phyloP scores from a whole-genome alignment of 164 flowering plant genomes.

The Vitis rupestris region DNA sequence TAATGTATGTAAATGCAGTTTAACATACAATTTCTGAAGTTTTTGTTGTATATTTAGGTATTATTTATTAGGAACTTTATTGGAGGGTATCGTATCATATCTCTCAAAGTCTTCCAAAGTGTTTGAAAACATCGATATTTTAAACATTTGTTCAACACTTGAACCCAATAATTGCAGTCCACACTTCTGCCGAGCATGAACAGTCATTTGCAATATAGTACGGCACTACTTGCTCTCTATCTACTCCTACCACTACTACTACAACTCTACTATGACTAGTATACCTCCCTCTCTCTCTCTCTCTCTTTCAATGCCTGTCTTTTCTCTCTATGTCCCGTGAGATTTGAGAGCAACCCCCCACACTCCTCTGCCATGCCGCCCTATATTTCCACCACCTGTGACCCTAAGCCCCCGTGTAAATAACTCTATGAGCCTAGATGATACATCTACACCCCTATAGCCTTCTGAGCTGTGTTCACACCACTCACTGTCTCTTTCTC shows the following conservation, averaged over 20 bases:
- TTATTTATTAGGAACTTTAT: no score
- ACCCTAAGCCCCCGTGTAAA: slow-evolving; percentile 6
- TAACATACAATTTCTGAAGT: no score
- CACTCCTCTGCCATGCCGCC: slow-evolving; percentile 21
- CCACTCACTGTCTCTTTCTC: no score
- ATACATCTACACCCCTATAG: slow-evolving; percentile 2
- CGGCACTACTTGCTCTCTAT: not conserved
- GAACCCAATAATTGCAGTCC: slow-evolving; percentile 15
- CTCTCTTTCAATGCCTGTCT: no score
- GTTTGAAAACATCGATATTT: slow-evolving; percentile 4
- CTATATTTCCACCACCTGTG: slow-evolving; percentile 19
- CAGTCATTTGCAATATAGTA: not conserved
- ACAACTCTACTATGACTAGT: no score
- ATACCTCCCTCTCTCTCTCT: no score
- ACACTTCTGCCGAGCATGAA: slow-evolving; percentile 2
- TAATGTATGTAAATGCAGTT: no score
- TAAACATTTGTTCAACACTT: not conserved
- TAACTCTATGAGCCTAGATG: no score
- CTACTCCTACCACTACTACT: not conserved
- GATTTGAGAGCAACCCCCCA: not conserved
- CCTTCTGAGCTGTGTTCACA: not conserved
- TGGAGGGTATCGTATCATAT: no score
- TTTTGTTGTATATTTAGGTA: no score
- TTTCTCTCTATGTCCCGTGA: no score
- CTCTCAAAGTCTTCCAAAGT: no score